These are phyloP conservation scores for Paecilomyces fulvus DNA, from an alignment of 2,329 filamentous ascomycete genomes.

Conservation along the genomic window DNA sequence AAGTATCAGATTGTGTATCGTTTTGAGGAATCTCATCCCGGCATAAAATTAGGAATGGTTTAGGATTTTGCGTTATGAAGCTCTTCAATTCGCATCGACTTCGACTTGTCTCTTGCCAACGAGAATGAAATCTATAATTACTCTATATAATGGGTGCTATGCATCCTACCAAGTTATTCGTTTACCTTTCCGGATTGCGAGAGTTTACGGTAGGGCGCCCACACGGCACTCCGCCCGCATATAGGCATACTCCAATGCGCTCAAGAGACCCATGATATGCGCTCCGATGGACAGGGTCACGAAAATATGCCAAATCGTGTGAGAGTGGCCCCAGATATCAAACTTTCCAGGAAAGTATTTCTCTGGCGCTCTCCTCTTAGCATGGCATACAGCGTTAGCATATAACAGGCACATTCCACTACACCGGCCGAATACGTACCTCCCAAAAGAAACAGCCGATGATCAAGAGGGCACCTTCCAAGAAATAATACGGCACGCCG, in stretches of 20 bases:
- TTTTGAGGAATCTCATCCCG: too few species aligned
- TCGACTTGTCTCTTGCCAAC: neutral
- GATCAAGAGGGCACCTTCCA: slow-evolving; percentile 23
- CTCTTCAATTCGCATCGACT: too few species aligned
- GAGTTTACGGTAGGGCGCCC: neutral
- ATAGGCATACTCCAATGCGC: slow-evolving; percentile 25
- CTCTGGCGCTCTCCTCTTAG: slow-evolving; percentile 15
- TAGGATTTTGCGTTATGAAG: too few species aligned
- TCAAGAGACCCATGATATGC: slow-evolving; percentile 31
- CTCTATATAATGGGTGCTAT: neutral
- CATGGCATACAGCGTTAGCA: neutral
- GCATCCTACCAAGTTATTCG: neutral
- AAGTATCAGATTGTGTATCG: too few species aligned
- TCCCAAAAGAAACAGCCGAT: slow-evolving; percentile 21
- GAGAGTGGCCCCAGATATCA: slow-evolving; percentile 26
- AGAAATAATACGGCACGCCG: slow-evolving; percentile 26
- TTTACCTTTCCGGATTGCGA: neutral
- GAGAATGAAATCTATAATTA: neutral
- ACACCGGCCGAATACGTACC: slow-evolving; percentile 2
- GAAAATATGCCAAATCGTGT: slow-evolving; percentile 26
- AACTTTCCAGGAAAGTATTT: slow-evolving; percentile 21
- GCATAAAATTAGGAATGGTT: too few species aligned
- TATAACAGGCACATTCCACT: neutral
- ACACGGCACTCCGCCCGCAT: slow-evolving; percentile 12
- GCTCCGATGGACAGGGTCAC: slow-evolving; percentile 33